Conservation (phyloP, 2,329 filamentous ascomycete species). For the Myriangium duriaei region DNA sequence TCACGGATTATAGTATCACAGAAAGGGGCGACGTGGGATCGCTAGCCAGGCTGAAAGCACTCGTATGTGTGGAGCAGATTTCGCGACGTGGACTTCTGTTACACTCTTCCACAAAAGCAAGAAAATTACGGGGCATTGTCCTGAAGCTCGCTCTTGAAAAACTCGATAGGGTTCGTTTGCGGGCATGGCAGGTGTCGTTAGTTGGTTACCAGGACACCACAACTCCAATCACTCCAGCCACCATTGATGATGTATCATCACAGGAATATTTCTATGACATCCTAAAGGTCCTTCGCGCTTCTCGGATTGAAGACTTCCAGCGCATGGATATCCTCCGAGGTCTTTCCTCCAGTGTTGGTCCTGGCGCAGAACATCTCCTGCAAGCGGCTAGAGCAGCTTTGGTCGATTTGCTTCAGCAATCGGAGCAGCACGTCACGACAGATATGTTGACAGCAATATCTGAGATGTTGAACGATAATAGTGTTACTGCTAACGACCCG, state of each 20-base stretch:
- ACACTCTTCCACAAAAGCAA: not conserved
- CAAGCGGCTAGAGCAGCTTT: conserved; percentile 56
- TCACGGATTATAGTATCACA: conserved; percentile 87
- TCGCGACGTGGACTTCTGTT: conserved; percentile 16
- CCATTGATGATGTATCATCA: conserved; percentile 4
- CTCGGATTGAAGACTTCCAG: conserved; percentile 18
- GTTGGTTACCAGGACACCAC: conserved; percentile 18
- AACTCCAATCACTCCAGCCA: not conserved
- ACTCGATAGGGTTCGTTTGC: conserved; percentile 68
- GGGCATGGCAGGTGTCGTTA: conserved; percentile 41
- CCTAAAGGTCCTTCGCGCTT: not conserved
- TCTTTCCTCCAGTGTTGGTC: conserved; percentile 59
- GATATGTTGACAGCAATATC: conserved; percentile 16
- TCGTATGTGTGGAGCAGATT: conserved; percentile 48
- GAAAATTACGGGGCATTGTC: conserved; percentile 17
- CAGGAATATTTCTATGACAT: not conserved
- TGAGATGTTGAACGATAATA: conserved; percentile 11
- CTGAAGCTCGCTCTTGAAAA: conserved; percentile 75
- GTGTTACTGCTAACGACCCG: conserved; percentile 4
- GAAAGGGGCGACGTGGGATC: conserved; percentile 84
- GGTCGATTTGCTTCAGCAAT: conserved; percentile 28
- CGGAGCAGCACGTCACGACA: conserved; percentile 7
- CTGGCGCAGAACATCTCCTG: conserved; percentile 64
- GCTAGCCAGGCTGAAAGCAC: conserved; percentile 66
- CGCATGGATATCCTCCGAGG: conserved; percentile 47